Evolutionary conservation across 805 yeast genomes (phyloP), one percentile per base, ranked within the genome.

Genomic region (Ogataea parapolymorpha): DNA sequence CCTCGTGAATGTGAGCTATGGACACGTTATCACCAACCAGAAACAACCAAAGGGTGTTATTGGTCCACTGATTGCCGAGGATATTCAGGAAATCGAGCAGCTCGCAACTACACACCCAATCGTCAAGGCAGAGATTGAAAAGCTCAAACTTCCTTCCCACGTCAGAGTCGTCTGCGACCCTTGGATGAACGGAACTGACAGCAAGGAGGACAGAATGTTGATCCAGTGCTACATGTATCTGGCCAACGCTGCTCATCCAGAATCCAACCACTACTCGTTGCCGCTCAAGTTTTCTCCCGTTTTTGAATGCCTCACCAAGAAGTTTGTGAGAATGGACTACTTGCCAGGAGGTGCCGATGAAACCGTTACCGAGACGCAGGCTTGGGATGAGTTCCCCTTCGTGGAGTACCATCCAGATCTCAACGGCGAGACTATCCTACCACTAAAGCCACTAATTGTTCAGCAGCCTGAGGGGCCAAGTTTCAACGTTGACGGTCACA

Each of bases 141-240:
- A 82, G 60, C 70, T 83, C 63, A 71, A 78, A 49, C 68, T 84
- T 44, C 90, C 89, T 46, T 56, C 66, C 57, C 59, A 74, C 60
- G 66, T 58, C 49, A 53, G 60, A 26, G 80, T 82, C 35, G 73
- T 79, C 51, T 74, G 74, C 57, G 91, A 84, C 59, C 87, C 90
- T 39, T 85, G 95, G 95, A 85, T 84, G 74, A 84, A 85, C 60
- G 95, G 91, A 55, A 80, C 88, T 25, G 80, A 79, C 25, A 66
- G 75, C 35, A 65, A 72, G 45, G 85, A 80, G 56, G 68, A 61
- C 32, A 74, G 81, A 62, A 75, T 79, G n/a, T 67, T 80, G 68
- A 68, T 80, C 48, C 89, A 82, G 66, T 80, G 81, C 61, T 82
- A 80, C 70, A 80, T 83, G 80, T 85, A 85, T 65, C 72, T 85